Evolutionary conservation across 208 protist genomes (phyloP).

Genomic region (Crithidia brevicula): DNA sequence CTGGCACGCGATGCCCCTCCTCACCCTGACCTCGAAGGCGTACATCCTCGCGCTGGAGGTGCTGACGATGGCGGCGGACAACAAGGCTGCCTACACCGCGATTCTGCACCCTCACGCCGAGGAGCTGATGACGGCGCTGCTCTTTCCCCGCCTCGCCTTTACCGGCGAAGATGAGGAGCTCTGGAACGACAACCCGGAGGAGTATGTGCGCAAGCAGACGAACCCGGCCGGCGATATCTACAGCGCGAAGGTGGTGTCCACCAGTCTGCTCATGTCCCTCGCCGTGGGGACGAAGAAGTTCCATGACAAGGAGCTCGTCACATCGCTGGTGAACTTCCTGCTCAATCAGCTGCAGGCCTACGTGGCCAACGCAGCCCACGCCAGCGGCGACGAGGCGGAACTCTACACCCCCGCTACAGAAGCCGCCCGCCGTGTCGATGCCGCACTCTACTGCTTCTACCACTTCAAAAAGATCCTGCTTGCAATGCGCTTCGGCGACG

Average conservation of each 20-base stretch:
- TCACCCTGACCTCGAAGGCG: conserved; percentile 78
- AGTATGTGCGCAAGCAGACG: conserved; percentile 91
- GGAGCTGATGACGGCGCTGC: conserved; percentile 73
- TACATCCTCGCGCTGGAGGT: conserved; percentile 86
- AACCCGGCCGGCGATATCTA: conserved; percentile 81
- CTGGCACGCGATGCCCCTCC: conserved; percentile 64
- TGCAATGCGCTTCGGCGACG: conserved; percentile 56
- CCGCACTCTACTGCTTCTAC: conserved; percentile 72
- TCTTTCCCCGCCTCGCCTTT: conserved; percentile 92
- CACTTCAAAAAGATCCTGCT: conserved; percentile 71
- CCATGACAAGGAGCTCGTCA: conserved; percentile 60
- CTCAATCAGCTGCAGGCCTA: conserved; percentile 73
- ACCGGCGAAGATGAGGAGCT: conserved; percentile 84
- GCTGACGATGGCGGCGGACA: conserved; percentile 50
- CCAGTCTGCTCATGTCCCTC: conserved; percentile 75
- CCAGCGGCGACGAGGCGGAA: conserved; percentile 38
- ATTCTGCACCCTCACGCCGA: conserved; percentile 66
- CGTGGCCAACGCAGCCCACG: conserved; percentile 25
- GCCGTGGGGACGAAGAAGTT: conserved; percentile 62
- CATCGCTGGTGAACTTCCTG: conserved; percentile 75
- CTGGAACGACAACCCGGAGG: conserved; percentile 89
- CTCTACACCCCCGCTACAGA: conserved; percentile 35
- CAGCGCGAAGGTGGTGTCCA: conserved; percentile 76
- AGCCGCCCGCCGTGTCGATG: conserved; percentile 75
- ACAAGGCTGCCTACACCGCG: conserved; percentile 45